Evolutionary conservation across 2,329 filamentous ascomycete species (phyloP).

Genomic region (Trichoderma lentiforme): DNA sequence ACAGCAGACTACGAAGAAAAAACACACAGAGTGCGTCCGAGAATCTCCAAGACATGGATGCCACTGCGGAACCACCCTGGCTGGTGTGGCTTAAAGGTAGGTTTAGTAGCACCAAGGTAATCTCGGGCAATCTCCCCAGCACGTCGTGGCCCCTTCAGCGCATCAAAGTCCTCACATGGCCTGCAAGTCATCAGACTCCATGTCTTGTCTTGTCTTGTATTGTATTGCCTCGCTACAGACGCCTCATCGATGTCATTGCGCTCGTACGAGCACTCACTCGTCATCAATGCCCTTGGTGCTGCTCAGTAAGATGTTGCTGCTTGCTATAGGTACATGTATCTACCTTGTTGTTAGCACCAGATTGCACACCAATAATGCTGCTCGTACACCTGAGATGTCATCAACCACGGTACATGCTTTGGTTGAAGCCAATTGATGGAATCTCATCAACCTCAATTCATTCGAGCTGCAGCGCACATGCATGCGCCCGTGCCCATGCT

Average conservation of each 20-base stretch:
- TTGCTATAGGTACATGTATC: neutral
- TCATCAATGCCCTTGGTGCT: neutral
- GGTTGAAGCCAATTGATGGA: neutral
- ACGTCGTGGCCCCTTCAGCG: slow-evolving; percentile 2
- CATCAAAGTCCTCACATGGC: neutral
- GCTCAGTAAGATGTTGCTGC: neutral
- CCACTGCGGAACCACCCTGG: neutral
- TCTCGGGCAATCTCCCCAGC: slow-evolving; percentile 20
- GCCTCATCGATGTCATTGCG: neutral
- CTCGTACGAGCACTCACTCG: neutral
- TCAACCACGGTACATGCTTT: neutral
- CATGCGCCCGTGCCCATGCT: neutral
- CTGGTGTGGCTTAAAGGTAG: slow-evolving; percentile 12
- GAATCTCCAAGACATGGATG: neutral
- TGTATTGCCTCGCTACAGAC: neutral
- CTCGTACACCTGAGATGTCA: neutral
- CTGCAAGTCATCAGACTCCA: slow-evolving; percentile 4
- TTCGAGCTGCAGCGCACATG: neutral
- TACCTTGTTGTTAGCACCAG: neutral
- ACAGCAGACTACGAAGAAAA: neutral
- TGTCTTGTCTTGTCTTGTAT: neutral
- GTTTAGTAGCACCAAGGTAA: slow-evolving; percentile 12
- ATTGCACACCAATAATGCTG: neutral
- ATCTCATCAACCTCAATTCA: neutral
- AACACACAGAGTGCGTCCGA: neutral